phyloP scores from a whole-genome alignment of 352 stramenopile species.

The Elongisporangium anandrum region DNA sequence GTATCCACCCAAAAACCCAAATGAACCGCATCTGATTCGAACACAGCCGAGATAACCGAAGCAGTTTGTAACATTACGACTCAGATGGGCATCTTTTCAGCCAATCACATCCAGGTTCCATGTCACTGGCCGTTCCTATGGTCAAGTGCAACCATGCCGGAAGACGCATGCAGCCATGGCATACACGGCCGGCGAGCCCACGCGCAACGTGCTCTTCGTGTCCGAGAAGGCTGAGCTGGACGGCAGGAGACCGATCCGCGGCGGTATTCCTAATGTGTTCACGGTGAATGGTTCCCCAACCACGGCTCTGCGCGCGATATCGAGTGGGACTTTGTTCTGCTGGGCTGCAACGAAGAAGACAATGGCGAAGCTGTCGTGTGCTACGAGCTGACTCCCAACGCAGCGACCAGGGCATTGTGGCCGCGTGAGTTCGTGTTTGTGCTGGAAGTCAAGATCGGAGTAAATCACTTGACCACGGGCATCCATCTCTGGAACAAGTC shows the following conservation, averaged over 20 bases:
- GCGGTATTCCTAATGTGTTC: conserved; percentile 97
- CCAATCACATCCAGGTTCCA: background rate
- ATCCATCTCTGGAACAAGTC: conserved; percentile 34
- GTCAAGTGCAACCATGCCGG: no score
- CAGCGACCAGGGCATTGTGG: conserved; percentile 55
- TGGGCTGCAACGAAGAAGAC: conserved; percentile 34
- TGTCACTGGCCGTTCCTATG: no score
- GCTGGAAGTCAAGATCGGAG: conserved; percentile 75
- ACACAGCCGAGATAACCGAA: background rate
- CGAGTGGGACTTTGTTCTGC: conserved; percentile 51
- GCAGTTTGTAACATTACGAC: background rate
- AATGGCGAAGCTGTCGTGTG: conserved; percentile 47
- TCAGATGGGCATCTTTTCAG: background rate
- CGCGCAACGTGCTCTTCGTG: conserved; percentile 89
- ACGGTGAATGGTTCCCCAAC: conserved; percentile 90
- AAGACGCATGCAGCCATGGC: no score
- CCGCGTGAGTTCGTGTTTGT: no score
- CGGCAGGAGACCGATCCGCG: conserved; percentile 92
- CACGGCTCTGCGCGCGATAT: conserved; percentile 92
- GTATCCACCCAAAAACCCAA: background rate
- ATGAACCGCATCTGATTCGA: background rate
- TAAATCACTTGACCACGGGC: conserved; percentile 91
- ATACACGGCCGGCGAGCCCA: conserved; percentile 51
- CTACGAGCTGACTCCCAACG: conserved; percentile 45
- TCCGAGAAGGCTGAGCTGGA: conserved; percentile 88